These are phyloP conservation scores for Wickerhamomyces silvicola DNA, from an alignment of 805 yeast genomes.

Conservation along the genomic window DNA sequence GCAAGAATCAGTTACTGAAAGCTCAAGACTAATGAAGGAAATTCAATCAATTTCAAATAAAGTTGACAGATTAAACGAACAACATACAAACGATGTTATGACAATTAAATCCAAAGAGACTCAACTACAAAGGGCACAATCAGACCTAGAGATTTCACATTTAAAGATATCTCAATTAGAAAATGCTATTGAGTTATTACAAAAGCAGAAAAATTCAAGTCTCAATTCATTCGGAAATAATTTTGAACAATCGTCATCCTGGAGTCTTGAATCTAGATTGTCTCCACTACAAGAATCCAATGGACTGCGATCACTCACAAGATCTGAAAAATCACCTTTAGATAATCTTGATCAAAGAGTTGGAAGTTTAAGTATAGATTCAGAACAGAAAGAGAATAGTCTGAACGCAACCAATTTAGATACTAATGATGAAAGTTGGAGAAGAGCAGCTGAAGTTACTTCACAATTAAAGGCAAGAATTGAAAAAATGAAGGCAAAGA, in stretches of 20 bases:
- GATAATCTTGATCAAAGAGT: conserved; percentile 20
- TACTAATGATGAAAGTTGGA: conserved; percentile 71
- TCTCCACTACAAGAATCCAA: conserved; percentile 7
- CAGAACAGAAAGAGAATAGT: conserved; percentile 22
- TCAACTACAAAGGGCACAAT: conserved; percentile 50
- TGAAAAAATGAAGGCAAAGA: conserved; percentile 77
- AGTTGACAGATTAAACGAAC: conserved; percentile 39
- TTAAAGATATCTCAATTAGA: conserved; percentile 48
- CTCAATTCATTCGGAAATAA: neutral
- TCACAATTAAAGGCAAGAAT: conserved; percentile 79
- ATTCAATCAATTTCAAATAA: conserved; percentile 16
- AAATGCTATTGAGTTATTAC: conserved; percentile 34
- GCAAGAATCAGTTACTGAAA: conserved; percentile 24
- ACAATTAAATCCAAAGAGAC: conserved; percentile 63
- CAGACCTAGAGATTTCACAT: conserved; percentile 56
- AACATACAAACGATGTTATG: conserved; percentile 43
- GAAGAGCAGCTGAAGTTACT: conserved; percentile 85
- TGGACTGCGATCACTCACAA: neutral
- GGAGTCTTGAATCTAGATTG: conserved; percentile 1
- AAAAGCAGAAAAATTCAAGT: conserved; percentile 22
- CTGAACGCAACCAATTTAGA: conserved; percentile 8
- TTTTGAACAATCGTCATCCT: neutral
- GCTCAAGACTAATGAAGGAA: conserved; percentile 21
- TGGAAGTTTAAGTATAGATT: conserved; percentile 22
- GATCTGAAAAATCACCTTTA: conserved; percentile 9